phyloP scores from a whole-genome alignment of 2,329 filamentous ascomycete species.

The Trichoderma sp. region DNA sequence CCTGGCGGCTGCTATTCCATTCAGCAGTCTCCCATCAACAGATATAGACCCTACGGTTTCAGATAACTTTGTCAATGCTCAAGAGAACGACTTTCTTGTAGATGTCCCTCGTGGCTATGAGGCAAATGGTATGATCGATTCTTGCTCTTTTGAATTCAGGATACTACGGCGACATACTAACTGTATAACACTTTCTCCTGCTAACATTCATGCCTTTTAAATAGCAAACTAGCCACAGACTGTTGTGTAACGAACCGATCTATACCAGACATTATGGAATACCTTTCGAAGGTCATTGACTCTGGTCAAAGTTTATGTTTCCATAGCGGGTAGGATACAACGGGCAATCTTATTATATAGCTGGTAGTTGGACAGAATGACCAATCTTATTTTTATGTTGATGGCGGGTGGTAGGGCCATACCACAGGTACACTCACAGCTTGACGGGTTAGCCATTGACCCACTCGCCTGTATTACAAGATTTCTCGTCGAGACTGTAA shows the following conservation, averaged over 20 bases:
- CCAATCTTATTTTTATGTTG: too few relatives aligned
- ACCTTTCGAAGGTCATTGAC: not conserved
- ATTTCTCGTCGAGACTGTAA: too few relatives aligned
- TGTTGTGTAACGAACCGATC: not conserved
- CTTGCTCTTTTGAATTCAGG: too few relatives aligned
- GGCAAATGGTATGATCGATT: not conserved
- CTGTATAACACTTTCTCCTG: not conserved
- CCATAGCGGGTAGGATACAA: too few relatives aligned
- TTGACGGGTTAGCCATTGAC: too few relatives aligned
- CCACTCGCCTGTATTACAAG: too few relatives aligned
- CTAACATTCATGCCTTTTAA: not conserved
- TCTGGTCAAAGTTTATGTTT: not conserved
- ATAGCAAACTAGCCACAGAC: not conserved
- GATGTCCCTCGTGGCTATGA: not conserved
- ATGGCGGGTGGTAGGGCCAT: too few relatives aligned
- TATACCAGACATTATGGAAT: not conserved
- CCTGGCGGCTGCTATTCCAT: not conserved
- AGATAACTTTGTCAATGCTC: not conserved
- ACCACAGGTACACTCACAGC: too few relatives aligned
- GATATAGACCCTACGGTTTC: not conserved
- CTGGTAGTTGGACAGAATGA: too few relatives aligned
- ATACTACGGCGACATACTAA: not conserved
- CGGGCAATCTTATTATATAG: too few relatives aligned
- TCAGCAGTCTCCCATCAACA: not conserved
- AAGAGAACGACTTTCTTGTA: not conserved